Conservation (phyloP, 164 flowering plant species). For the Warburgia ugandensis region DNA sequence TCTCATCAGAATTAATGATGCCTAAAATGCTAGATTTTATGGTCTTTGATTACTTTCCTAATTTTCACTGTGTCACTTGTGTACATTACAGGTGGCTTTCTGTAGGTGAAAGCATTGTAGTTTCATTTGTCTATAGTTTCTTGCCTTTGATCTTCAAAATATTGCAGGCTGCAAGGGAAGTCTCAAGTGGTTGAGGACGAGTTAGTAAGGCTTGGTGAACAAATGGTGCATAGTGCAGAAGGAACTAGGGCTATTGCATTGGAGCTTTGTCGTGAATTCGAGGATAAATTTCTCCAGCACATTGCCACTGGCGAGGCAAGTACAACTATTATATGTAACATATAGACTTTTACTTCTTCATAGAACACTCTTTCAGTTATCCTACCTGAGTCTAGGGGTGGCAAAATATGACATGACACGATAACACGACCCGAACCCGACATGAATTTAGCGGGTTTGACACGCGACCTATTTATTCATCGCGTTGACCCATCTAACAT, state of each 20-base stretch:
- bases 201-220: slow-evolving; percentile 83
- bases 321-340: not conserved
- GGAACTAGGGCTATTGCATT: slow-evolving; percentile 94
- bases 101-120: not conserved
- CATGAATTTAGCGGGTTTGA: too few relatives aligned
- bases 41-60: too few relatives aligned
- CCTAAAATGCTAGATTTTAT: too few relatives aligned
- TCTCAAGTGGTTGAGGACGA: slow-evolving; percentile 87
- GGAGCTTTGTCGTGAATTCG: slow-evolving; percentile 99
- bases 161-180: slow-evolving; percentile 82
- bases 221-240: slow-evolving; percentile 72
- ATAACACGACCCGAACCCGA: too few relatives aligned
- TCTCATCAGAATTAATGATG: too few relatives aligned
- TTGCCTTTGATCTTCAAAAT: not conserved
- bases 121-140: not conserved
- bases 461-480: too few relatives aligned
- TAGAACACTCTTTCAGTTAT: too few relatives aligned
- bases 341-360: too few relatives aligned
- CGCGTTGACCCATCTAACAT: too few relatives aligned
- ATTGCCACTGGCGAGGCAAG: slow-evolving; percentile 91
- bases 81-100: not conserved
- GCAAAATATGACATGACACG: too few relatives aligned
- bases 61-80: too few relatives aligned
- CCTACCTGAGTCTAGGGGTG: too few relatives aligned
- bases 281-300: slow-evolving; percentile 91